Evolutionary conservation across 106 monocot species (phyloP).

Genomic region (Triglochin maritima): DNA sequence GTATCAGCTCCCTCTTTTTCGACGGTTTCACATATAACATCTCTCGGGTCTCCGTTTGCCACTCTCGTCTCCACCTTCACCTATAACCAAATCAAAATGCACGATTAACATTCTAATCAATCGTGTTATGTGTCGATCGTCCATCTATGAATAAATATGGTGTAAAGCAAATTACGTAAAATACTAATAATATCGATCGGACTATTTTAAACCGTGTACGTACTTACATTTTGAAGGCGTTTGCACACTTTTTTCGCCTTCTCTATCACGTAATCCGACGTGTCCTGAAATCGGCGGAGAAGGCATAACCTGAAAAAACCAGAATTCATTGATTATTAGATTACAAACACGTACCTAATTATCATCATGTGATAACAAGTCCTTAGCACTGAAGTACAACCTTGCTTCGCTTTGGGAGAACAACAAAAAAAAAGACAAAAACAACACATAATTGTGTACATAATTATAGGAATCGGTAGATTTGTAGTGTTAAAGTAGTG

Average conservation of each 20-base stretch:
- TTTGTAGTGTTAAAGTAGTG: too few relatives aligned
- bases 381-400: too few relatives aligned
- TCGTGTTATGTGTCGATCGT: too few relatives aligned
- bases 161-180: too few relatives aligned
- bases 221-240: slow-evolving; percentile 2
- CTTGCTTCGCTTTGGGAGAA: too few relatives aligned
- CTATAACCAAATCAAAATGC: neutral
- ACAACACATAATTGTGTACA: too few relatives aligned
- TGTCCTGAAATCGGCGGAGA: slow-evolving; percentile 11
- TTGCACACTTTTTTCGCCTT: slow-evolving; percentile 14
- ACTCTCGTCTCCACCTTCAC: slow-evolving; percentile 21
- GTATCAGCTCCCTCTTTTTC: slow-evolving; percentile 32
- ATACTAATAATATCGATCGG: neutral
- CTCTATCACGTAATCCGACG: slow-evolving; percentile 11
- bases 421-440: too few relatives aligned
- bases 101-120: neutral
- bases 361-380: too few relatives aligned
- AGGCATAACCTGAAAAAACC: slow-evolving; percentile 5
- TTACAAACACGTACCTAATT: too few relatives aligned
- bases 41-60: slow-evolving; percentile 40
- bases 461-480: too few relatives aligned
- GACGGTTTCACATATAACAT: slow-evolving; percentile 49
- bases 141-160: too few relatives aligned
- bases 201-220: neutral
- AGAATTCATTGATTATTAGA: too few relatives aligned